Evolutionary conservation across 805 yeast species (phyloP).

Genomic region (Myxozyma vanderwaltii): DNA sequence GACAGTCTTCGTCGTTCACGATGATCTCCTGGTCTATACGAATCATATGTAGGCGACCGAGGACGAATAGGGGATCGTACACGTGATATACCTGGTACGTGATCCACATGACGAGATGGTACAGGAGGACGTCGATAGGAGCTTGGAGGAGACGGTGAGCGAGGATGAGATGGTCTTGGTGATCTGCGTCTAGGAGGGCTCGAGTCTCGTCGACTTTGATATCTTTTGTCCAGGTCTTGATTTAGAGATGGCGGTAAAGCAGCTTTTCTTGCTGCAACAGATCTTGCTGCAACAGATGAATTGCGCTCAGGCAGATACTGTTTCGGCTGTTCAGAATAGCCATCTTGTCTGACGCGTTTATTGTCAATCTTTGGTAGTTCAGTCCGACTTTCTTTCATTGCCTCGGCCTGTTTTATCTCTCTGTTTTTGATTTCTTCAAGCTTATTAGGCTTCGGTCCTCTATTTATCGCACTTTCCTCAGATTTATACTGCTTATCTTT

Average conservation of each 20-base stretch:
- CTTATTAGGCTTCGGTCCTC: not conserved
- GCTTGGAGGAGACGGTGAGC: not conserved
- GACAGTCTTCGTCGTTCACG: not conserved
- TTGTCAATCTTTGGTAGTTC: not conserved
- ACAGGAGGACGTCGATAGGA: not conserved
- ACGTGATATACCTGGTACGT: not conserved
- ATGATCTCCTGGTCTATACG: not conserved
- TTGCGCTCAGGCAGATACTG: no score
- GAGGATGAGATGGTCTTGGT: not conserved
- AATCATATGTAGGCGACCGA: not conserved
- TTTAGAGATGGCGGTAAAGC: no score
- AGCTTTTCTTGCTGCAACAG: no score
- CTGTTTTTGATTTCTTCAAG: not conserved
- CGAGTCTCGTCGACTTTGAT: not conserved
- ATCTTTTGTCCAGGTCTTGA: no score
- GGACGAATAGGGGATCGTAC: not conserved
- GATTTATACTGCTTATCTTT: no score
- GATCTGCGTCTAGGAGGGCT: not conserved
- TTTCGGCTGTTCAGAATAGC: no score
- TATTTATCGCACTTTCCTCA: no score
- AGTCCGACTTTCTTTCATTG: not conserved
- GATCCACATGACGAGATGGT: constrained; percentile 5
- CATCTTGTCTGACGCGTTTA: not conserved
- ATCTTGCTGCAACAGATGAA: no score
- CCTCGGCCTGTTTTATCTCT: constrained; percentile 7